Base-by-base conservation (phyloP, 225 moss, liverwort and hornwort genomes). In the Marchantia paleacea region DNA sequence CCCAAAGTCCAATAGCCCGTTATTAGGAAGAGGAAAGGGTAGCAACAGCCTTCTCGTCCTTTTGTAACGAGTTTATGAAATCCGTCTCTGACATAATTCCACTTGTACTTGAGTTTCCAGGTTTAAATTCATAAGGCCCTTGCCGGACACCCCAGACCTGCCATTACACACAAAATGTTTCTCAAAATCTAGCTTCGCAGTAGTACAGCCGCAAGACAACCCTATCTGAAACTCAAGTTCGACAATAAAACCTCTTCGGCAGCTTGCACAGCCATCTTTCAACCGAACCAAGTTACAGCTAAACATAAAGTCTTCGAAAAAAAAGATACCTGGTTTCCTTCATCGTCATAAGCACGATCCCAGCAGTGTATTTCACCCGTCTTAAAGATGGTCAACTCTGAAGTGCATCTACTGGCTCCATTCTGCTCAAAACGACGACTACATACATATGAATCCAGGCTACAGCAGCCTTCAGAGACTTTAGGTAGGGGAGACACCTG, bases 291-390 rank as follows among this genome's bases (percentile, higher is more conserved):
- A 18, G 12, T 24, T 9, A 51, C 49, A 20, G 28, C 11, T 66
- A 66, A 29, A 11, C 12, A 66, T 4, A 70, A 18, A 39, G 19
- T 47, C 12, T 47, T 2, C 12, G 20, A 15, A 7, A 75, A 24
- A 25, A 52, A 22, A 28, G 47, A 26, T 85, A 95, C 95, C 96
- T 97, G 97, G 73, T 93, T 97, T 77, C 97, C 97, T 54, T 94
- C 93, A 31, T 97, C 95, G 79, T 97, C 95, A 79, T 94, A 97
- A 57, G 94, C 97, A 73, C 97, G 97, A 76, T 97, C 97, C 97
- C 97, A 97, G 70, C 87, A 89, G 81, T 97, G 97, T 53, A 97
- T 85, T 81, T 97, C 97, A 76, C 93, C 94, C 68, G 89, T 86
- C 73, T 89, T 92, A 52, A 87, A 91, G 54, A 97, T 85, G 53